Evolutionary conservation across 805 yeast species (phyloP).

Genomic region (Dipodascus albidus): DNA sequence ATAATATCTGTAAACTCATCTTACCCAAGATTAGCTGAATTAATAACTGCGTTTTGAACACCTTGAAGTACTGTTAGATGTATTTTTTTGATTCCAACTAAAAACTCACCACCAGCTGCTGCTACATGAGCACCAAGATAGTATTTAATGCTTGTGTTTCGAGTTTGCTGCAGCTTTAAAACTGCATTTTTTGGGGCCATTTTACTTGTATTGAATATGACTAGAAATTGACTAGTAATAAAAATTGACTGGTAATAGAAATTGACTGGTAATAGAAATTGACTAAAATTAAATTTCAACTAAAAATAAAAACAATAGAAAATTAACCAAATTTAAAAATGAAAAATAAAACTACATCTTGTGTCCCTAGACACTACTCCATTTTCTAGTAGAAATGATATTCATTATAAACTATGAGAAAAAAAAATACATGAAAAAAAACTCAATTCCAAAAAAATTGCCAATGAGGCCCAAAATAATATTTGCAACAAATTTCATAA

Average conservation of each 20-base stretch:
- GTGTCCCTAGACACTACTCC: too few species aligned
- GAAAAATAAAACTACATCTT: too few species aligned
- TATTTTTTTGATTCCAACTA: constrained; percentile 5
- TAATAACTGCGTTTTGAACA: constrained; percentile 53
- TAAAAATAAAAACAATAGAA: too few species aligned
- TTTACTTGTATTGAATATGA: background rate
- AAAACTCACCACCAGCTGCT: constrained; percentile 53
- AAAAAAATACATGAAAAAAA: background rate
- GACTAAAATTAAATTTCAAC: background rate
- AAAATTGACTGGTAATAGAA: too few species aligned
- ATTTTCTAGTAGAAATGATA: background rate
- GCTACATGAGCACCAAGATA: constrained; percentile 78
- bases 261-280: too few species aligned
- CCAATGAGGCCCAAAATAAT: background rate
- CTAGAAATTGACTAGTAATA: background rate
- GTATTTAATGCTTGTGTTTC: background rate
- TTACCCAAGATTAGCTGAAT: constrained; percentile 40
- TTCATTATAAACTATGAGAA: background rate
- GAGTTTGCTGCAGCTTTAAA: constrained; percentile 9
- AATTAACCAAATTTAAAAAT: background rate
- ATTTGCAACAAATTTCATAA: background rate
- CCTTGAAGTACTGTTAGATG: constrained; percentile 16
- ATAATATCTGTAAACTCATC: constrained; percentile 1
- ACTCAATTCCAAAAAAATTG: background rate
- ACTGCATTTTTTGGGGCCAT: constrained; percentile 6